A percentile compares a stretch with the other conserved stretches of the same genome.
phyloP scores from a whole-genome alignment of 2,329 filamentous ascomycete species.

The Sordariomycetes sp. region DNA sequence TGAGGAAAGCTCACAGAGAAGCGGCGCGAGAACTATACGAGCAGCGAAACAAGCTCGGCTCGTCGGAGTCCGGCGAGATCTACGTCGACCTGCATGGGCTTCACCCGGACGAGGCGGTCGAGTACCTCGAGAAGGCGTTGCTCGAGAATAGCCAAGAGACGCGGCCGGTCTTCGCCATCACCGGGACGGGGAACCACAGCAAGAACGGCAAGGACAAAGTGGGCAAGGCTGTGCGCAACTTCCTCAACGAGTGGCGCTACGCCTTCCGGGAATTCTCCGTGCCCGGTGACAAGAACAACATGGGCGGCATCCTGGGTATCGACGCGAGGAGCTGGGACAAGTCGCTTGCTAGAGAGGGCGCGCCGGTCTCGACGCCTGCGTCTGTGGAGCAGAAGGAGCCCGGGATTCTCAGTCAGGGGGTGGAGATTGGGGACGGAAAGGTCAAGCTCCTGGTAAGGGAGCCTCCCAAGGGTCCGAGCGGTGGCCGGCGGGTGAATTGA shows the following conservation, averaged over 20 bases:
- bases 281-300: conserved; percentile 74
- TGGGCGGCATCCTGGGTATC: conserved; percentile 64
- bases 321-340: conserved; percentile 57
- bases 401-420: conserved; percentile 51
- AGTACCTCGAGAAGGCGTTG: conserved; percentile 81
- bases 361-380: conserved; percentile 9
- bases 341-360: conserved; percentile 34
- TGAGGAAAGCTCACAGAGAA: conserved; percentile 93
- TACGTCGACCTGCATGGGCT: conserved; percentile 96
- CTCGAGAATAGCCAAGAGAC: conserved; percentile 64
- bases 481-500: conserved; percentile 21
- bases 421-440: conserved; percentile 55
- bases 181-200: conserved; percentile 90
- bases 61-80: conserved; percentile 50
- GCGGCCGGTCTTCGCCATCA: conserved; percentile 84
- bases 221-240: conserved; percentile 80
- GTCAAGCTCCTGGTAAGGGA: conserved; percentile 51
- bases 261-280: conserved; percentile 94
- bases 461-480: conserved; percentile 41
- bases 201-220: conserved; percentile 99
- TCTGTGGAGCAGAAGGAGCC: conserved; percentile 28
- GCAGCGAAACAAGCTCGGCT: conserved; percentile 66
- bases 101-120: conserved; percentile 93
- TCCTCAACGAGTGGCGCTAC: conserved; percentile 91
- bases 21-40: conserved; percentile 87